Evolutionary conservation across 306 rosid species (phyloP).

Genomic region (Herpetospermum pedunculosum): DNA sequence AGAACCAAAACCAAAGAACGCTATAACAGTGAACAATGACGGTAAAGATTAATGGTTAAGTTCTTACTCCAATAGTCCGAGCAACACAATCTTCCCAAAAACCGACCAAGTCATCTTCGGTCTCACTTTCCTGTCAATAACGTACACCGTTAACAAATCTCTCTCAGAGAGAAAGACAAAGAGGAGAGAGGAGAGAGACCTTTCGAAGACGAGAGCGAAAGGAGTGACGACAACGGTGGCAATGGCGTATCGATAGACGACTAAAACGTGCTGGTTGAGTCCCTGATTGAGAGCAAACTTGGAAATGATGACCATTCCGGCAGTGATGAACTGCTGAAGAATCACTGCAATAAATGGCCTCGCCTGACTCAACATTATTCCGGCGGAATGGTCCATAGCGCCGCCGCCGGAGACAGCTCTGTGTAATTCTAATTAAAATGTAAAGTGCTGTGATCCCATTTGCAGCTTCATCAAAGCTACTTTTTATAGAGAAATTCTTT

Average conservation of each 20-base stretch:
- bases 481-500: not conserved
- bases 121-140: conserved; percentile 29
- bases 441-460: not conserved
- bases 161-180: not conserved
- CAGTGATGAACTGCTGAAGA: conserved; percentile 18
- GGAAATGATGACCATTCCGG: conserved; percentile 19
- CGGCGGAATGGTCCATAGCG: not conserved
- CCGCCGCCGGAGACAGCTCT: not conserved
- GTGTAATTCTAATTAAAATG: not conserved
- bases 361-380: not conserved
- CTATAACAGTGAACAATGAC: not conserved
- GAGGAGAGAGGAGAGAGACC: conserved; percentile 1
- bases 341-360: conserved; percentile 13
- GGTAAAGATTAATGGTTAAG: not conserved
- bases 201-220: conserved; percentile 17
- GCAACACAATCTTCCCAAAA: conserved; percentile 25
- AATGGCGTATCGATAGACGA: conserved; percentile 17
- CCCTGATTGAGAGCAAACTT: conserved; percentile 25
- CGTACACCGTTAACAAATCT: not conserved
- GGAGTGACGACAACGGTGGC: conserved; percentile 23
- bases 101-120: conserved; percentile 34
- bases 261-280: conserved; percentile 21
- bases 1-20: not conserved
- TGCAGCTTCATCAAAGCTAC: not conserved
- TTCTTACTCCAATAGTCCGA: conserved; percentile 22